Conservation (phyloP, 2,329 filamentous ascomycete species). For the Tricladium varicosporioides region DNA sequence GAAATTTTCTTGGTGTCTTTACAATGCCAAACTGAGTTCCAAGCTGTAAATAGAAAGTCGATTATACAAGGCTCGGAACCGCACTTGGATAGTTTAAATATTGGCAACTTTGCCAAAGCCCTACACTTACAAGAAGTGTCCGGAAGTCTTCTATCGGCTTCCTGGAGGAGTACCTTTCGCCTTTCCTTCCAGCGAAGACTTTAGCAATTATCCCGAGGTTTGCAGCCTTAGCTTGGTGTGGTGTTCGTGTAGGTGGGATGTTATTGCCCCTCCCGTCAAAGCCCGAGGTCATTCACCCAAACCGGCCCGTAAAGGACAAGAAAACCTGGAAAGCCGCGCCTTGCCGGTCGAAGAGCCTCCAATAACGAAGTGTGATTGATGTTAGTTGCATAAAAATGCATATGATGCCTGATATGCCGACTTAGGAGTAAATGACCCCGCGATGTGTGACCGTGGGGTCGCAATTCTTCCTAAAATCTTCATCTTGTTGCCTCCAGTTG, state of each 20-base stretch:
- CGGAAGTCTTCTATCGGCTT: too few relatives aligned
- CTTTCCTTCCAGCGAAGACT: too few relatives aligned
- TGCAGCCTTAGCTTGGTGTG: too few relatives aligned
- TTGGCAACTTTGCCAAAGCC: too few relatives aligned
- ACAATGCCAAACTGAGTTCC: too few relatives aligned
- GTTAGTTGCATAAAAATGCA: neutral
- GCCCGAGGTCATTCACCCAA: neutral
- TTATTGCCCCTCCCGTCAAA: conserved; percentile 1
- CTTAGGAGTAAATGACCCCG: neutral
- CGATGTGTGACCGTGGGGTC: neutral
- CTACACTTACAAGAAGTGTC: too few relatives aligned
- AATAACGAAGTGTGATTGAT: neutral
- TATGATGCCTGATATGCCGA: neutral
- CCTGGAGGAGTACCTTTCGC: too few relatives aligned
- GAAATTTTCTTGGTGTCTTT: too few relatives aligned
- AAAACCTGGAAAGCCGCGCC: neutral
- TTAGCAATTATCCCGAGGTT: too few relatives aligned
- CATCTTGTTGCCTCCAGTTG: neutral
- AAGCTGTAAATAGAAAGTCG: too few relatives aligned
- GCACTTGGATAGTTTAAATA: too few relatives aligned
- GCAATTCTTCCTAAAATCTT: neutral
- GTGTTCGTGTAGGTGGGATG: neutral
- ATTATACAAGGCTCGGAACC: too few relatives aligned
- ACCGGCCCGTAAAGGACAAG: neutral
- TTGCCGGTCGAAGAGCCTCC: neutral